Evolutionary conservation across 148 eudicot species (phyloP).

Genomic region (Silene uniflora): DNA sequence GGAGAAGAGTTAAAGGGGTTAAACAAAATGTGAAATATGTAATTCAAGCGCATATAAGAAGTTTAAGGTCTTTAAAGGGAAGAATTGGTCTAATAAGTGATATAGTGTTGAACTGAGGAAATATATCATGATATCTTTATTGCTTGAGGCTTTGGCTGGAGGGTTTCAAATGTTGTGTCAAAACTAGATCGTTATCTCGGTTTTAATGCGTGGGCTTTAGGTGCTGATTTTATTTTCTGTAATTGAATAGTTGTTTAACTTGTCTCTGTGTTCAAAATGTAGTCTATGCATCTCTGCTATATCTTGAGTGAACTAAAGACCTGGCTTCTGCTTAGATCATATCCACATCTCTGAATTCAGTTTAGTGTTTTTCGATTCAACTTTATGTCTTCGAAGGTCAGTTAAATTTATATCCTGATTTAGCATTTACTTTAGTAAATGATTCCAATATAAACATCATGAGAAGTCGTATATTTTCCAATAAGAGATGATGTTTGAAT

Average conservation of each 20-base stretch:
- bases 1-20: too few relatives aligned
- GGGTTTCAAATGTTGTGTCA: neutral
- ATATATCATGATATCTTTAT: too few relatives aligned
- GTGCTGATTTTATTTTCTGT: neutral
- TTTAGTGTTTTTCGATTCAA: neutral
- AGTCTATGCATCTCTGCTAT: neutral
- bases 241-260: neutral
- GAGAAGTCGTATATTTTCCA: neutral
- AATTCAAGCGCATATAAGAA: too few relatives aligned
- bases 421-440: neutral
- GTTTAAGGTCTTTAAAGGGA: too few relatives aligned
- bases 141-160: neutral
- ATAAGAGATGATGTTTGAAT: neutral
- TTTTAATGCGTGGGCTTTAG: neutral
- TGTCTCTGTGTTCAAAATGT: neutral
- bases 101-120: neutral
- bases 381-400: neutral
- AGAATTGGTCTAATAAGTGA: too few relatives aligned
- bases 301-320: neutral
- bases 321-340: neutral
- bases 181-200: neutral
- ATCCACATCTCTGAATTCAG: neutral
- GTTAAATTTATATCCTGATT: neutral
- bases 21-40: too few relatives aligned
- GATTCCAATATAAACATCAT: neutral